A percentile compares a stretch with the other conserved stretches of the same genome.
Evolutionary conservation across 1,284 basidiomycete genomes (phyloP).

Genomic region (Tilletia horrida): DNA sequence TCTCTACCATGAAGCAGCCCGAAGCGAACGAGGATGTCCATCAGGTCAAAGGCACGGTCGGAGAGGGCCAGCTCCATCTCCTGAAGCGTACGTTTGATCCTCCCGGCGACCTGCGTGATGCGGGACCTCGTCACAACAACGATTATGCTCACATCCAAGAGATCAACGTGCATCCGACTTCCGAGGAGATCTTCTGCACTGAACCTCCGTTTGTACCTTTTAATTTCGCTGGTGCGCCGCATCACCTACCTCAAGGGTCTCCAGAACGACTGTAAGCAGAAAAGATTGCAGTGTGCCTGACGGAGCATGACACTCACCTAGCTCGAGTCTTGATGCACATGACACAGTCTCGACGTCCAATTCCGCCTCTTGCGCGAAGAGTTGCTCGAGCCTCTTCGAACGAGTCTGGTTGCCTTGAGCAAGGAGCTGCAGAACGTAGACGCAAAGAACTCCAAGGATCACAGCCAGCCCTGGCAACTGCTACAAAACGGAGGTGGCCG

Average conservation of each 20-base stretch:
- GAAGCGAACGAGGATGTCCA: not conserved
- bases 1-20: not conserved
- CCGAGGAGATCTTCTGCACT: slow-evolving; percentile 62
- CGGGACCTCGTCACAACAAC: slow-evolving; percentile 67
- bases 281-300: too few species aligned
- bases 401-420: slow-evolving; percentile 59
- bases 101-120: slow-evolving; percentile 61
- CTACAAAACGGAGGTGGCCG: slow-evolving; percentile 34
- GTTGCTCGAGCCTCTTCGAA: slow-evolving; percentile 57
- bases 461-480: slow-evolving; percentile 23
- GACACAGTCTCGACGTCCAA: slow-evolving; percentile 64
- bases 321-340: not conserved
- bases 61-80: slow-evolving; percentile 7
- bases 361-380: slow-evolving; percentile 70
- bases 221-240: slow-evolving; percentile 63
- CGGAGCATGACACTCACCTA: too few species aligned
- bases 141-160: slow-evolving; percentile 63
- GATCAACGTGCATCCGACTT: slow-evolving; percentile 66
- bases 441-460: slow-evolving; percentile 21
- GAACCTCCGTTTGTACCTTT: slow-evolving; percentile 63
- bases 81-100: slow-evolving; percentile 58
- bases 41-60: not conserved
- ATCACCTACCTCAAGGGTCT: slow-evolving; percentile 61
- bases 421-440: slow-evolving; percentile 56
- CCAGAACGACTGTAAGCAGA: slow-evolving; percentile 60